Conservation (phyloP, 192 early-diverging fungal species). For the Radiomyces spectabilis region DNA sequence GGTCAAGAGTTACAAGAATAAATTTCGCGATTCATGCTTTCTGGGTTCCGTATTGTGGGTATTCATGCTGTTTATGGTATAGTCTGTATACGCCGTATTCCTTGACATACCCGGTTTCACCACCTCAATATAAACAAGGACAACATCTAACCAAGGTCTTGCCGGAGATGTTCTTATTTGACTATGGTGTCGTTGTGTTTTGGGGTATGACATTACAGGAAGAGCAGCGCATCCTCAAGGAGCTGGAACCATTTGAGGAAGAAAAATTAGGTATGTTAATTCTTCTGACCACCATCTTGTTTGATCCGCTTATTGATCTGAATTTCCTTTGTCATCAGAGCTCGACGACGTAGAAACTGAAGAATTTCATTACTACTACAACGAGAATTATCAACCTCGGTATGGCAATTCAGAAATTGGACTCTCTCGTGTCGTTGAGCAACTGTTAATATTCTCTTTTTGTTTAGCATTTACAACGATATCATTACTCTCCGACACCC, state of each 20-base stretch:
- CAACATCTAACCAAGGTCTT: neutral
- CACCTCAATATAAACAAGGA: slow-evolving; percentile 17
- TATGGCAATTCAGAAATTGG: slow-evolving; percentile 7
- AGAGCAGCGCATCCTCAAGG: slow-evolving; percentile 66
- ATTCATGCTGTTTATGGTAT: neutral
- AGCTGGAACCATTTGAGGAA: slow-evolving; percentile 66
- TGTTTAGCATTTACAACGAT: slow-evolving; percentile 78
- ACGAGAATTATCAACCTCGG: slow-evolving; percentile 54
- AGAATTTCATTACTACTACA: slow-evolving; percentile 76
- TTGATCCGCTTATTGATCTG: neutral
- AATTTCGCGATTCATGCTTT: neutral
- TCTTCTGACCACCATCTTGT: no score
- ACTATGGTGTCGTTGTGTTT: slow-evolving; percentile 92
- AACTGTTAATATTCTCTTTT: slow-evolving; percentile 24
- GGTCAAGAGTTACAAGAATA: neutral
- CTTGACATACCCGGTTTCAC: slow-evolving; percentile 30
- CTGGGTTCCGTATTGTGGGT: neutral
- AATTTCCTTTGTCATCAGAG: slow-evolving; percentile 26
- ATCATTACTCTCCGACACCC: slow-evolving; percentile 77
- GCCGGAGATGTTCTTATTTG: slow-evolving; percentile 84
- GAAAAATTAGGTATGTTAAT: slow-evolving; percentile 52
- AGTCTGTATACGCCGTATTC: slow-evolving; percentile 51
- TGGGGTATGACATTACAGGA: slow-evolving; percentile 91
- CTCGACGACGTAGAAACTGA: slow-evolving; percentile 69
- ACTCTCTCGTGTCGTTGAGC: no score